Evolutionary conservation across 2,329 filamentous ascomycete genomes (phyloP).

Genomic region (Colletotrichum trifolii): DNA sequence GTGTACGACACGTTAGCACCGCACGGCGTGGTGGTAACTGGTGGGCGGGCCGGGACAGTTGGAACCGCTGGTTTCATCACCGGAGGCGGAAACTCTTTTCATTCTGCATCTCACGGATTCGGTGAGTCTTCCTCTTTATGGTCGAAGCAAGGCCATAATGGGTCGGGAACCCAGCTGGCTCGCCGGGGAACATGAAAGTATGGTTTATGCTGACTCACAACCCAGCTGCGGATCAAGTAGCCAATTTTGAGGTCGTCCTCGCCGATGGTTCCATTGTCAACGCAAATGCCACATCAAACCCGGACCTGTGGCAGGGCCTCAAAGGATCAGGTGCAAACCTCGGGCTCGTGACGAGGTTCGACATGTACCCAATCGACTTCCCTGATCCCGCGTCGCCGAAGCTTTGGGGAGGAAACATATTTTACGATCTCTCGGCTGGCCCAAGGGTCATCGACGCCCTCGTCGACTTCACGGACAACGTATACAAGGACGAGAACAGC

Average conservation of each 20-base stretch:
- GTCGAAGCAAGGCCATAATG: no score
- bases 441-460: constrained; percentile 44
- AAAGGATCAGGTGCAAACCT: constrained; percentile 61
- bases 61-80: constrained; percentile 48
- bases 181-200: no score
- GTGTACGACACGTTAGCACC: constrained; percentile 50
- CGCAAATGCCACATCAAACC: constrained; percentile 50
- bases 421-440: constrained; percentile 40
- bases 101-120: constrained; percentile 53
- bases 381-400: constrained; percentile 40
- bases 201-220: no score
- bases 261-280: constrained; percentile 55
- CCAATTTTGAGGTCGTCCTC: constrained; percentile 59
- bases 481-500: constrained; percentile 46
- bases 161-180: no score
- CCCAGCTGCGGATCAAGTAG: constrained; percentile 55
- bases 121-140: no score
- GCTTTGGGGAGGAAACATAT: constrained; percentile 46
- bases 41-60: constrained; percentile 50
- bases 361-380: constrained; percentile 46
- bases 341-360: constrained; percentile 50
- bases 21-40: constrained; percentile 46
- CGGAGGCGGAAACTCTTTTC: constrained; percentile 51
- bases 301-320: constrained; percentile 58
- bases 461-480: constrained; percentile 46